Percentiles rank a stretch among this genome's conserved stretches.
phyloP scores from a whole-genome alignment of 768 basidiomycete genomes.

The Leccinum ochraceum region DNA sequence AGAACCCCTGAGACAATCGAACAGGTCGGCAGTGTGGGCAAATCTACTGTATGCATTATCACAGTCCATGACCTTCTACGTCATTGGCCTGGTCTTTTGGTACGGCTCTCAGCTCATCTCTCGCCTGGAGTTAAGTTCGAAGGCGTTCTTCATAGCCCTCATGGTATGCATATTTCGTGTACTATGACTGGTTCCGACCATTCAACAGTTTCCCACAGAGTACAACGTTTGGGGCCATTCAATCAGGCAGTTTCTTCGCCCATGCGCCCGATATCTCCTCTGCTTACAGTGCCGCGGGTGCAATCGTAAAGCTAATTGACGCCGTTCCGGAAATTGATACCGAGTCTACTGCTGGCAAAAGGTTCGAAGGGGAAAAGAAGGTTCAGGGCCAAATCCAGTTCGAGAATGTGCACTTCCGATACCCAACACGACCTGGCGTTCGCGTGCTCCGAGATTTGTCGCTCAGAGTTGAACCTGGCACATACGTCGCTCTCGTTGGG shows the following conservation, averaged over 20 bases:
- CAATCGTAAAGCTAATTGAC: constrained; percentile 78
- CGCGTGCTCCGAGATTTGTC: constrained; percentile 83
- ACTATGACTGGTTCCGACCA: neutral
- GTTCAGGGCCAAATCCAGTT: constrained; percentile 68
- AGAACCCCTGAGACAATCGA: constrained; percentile 64
- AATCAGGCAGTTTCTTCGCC: constrained; percentile 82
- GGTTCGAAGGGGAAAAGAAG: constrained; percentile 38
- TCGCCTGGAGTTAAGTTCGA: constrained; percentile 31
- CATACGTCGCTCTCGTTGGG: constrained; percentile 80
- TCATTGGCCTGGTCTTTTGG: constrained; percentile 86
- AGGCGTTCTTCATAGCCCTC: constrained; percentile 79
- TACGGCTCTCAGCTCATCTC: constrained; percentile 69
- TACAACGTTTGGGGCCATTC: constrained; percentile 77
- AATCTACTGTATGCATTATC: constrained; percentile 71
- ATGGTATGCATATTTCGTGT: constrained; percentile 51
- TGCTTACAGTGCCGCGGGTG: constrained; percentile 73
- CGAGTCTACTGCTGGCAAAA: constrained; percentile 65
- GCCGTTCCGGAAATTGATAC: constrained; percentile 78
- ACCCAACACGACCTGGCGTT: constrained; percentile 85
- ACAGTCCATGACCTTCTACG: constrained; percentile 74
- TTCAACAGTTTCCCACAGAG: constrained; percentile 40
- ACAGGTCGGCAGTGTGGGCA: constrained; percentile 63
- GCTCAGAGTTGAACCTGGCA: constrained; percentile 70
- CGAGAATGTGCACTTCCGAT: constrained; percentile 84
- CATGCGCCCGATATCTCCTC: constrained; percentile 90